These are phyloP conservation scores for Fonsecaea monophora DNA, from an alignment of 2,329 filamentous ascomycete genomes.

Conservation along the genomic window DNA sequence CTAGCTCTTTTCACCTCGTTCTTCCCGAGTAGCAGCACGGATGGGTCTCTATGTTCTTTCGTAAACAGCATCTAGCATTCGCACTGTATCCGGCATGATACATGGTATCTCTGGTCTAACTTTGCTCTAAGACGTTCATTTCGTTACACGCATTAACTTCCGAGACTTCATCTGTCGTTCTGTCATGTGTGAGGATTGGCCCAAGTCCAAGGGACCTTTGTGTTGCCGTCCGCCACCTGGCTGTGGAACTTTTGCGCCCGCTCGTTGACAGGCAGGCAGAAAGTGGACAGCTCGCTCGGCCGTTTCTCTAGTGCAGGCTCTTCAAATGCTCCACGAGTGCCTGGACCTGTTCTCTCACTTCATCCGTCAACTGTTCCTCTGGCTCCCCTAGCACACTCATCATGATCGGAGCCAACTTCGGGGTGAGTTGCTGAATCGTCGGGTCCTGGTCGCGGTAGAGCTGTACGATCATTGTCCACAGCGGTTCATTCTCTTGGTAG, in stretches of 20 bases:
- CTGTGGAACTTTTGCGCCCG: background rate
- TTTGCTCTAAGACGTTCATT: conserved; percentile 1
- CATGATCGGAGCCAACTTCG: conserved; percentile 56
- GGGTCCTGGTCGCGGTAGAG: conserved; percentile 66
- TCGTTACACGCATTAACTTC: background rate
- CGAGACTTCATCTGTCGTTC: background rate
- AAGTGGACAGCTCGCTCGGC: background rate
- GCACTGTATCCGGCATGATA: conserved; percentile 6
- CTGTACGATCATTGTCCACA: conserved; percentile 87
- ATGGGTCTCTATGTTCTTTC: background rate
- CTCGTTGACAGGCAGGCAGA: background rate
- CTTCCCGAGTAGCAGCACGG: too few relatives aligned
- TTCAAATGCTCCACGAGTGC: conserved; percentile 58
- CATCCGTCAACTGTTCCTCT: conserved; percentile 56
- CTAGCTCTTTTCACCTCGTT: too few relatives aligned
- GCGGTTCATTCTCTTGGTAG: conserved; percentile 93
- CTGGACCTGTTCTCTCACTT: conserved; percentile 54
- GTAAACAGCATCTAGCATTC: background rate
- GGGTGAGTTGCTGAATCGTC: conserved; percentile 54
- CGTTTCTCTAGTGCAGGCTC: conserved; percentile 32
- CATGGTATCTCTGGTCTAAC: conserved; percentile 1
- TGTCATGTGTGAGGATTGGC: background rate
- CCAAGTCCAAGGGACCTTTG: background rate
- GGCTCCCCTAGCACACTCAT: conserved; percentile 55
- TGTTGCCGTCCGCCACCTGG: background rate